A percentile compares a stretch with the other conserved stretches of the same genome.
Evolutionary conservation across 2,329 filamentous ascomycete species (phyloP).

Genomic region (Fusarium brachygibbosum): DNA sequence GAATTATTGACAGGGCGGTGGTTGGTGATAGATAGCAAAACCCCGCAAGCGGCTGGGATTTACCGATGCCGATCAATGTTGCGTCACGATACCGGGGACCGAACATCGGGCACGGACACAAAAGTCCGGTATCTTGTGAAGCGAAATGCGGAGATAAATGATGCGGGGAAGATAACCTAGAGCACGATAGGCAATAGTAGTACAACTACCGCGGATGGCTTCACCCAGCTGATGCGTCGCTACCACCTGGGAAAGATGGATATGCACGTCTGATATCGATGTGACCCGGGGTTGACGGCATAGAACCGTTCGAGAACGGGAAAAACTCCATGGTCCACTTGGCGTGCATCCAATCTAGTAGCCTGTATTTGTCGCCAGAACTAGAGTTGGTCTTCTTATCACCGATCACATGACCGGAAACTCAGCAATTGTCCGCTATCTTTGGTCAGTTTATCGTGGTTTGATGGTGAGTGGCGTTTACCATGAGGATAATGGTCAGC

Average conservation of each 20-base stretch:
- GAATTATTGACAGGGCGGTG: background rate
- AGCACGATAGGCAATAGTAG: constrained; percentile 37
- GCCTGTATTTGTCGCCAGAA: constrained; percentile 10
- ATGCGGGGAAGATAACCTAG: constrained; percentile 37
- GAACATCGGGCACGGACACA: constrained; percentile 30
- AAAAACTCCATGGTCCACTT: constrained; percentile 23
- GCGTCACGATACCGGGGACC: constrained; percentile 30
- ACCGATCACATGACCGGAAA: constrained; percentile 43
- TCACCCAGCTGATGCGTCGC: constrained; percentile 34
- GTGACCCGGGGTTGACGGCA: constrained; percentile 31
- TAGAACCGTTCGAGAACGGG: constrained; percentile 27
- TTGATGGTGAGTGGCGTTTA: constrained; percentile 13
- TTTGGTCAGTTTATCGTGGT: background rate
- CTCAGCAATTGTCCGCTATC: constrained; percentile 24
- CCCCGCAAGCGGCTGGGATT: constrained; percentile 25
- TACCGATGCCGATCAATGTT: constrained; percentile 35
- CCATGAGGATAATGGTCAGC: constrained; percentile 6
- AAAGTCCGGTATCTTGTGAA: constrained; percentile 27
- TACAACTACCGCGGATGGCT: constrained; percentile 32
- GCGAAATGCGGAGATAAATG: constrained; percentile 28
- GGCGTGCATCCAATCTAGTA: constrained; percentile 18
- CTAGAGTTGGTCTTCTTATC: constrained; percentile 16
- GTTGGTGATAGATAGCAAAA: constrained; percentile 19
- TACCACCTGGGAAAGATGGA: background rate
- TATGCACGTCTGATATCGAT: constrained; percentile 18